Percentiles rank a stretch among this genome's conserved stretches.
Evolutionary conservation across 2,329 filamentous ascomycete species (phyloP).

Genomic region (Moelleriella libera): DNA sequence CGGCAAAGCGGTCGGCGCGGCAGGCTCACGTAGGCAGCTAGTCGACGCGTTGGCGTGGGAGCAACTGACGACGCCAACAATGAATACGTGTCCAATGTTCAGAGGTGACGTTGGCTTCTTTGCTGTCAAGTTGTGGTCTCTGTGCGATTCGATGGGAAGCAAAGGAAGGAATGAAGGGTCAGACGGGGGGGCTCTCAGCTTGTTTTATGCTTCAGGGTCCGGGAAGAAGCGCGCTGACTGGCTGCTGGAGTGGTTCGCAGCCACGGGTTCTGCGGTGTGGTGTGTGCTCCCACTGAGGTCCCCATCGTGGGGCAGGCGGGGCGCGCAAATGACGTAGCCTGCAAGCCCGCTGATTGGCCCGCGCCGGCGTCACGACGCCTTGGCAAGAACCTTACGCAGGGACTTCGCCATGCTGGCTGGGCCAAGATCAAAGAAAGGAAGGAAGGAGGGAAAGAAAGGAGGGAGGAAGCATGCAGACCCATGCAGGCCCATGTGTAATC

Average conservation of each 20-base stretch:
- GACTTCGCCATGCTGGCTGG: too few relatives aligned
- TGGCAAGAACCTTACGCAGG: too few relatives aligned
- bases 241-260: too few relatives aligned
- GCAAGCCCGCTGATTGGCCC: not conserved
- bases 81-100: not conserved
- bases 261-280: too few relatives aligned
- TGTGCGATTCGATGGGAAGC: too few relatives aligned
- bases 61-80: not conserved
- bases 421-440: too few relatives aligned
- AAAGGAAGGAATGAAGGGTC: too few relatives aligned
- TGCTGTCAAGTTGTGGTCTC: too few relatives aligned
- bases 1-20: not conserved
- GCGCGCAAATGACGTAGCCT: not conserved
- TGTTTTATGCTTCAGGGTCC: not conserved
- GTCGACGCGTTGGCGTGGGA: not conserved
- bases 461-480: too few relatives aligned
- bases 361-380: not conserved
- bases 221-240: not conserved
- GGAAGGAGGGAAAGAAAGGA: too few relatives aligned
- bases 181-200: not conserved
- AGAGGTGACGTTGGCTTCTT: not conserved
- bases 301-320: not conserved
- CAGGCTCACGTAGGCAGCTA: not conserved
- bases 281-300: too few relatives aligned
- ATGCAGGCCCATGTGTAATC: too few relatives aligned